A percentile compares a stretch with the other conserved stretches of the same genome.
These are phyloP conservation scores for Macrophomina phaseolina DNA, from an alignment of 2,329 filamentous ascomycete species.

Conservation along the genomic window DNA sequence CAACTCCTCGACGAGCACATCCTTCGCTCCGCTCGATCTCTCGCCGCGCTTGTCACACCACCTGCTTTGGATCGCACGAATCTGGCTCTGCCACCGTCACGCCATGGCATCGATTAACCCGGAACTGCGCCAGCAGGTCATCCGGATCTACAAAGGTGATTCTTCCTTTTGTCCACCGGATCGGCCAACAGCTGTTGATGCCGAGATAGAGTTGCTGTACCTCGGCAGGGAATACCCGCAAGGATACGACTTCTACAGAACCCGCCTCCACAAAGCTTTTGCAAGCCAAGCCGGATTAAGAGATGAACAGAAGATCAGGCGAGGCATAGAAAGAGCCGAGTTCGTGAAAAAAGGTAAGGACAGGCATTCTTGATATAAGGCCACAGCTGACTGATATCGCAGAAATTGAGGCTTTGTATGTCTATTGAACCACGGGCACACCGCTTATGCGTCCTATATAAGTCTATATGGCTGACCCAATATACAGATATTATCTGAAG, in stretches of 20 bases:
- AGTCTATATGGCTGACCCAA: constrained; percentile 31
- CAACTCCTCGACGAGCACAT: neutral
- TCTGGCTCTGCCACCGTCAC: neutral
- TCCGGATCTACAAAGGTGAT: constrained; percentile 85
- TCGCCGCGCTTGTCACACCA: neutral
- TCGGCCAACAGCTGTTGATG: neutral
- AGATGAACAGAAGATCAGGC: constrained; percentile 76
- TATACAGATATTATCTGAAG: constrained; percentile 83
- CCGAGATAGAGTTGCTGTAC: constrained; percentile 74
- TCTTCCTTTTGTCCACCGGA: neutral
- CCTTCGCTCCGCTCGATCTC: constrained; percentile 1
- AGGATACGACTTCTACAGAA: constrained; percentile 82
- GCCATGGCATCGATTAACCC: constrained; percentile 28
- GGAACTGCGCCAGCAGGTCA: constrained; percentile 73
- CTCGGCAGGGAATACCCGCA: constrained; percentile 86
- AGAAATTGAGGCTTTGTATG: constrained; percentile 94
- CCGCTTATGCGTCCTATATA: no score
- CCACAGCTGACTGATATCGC: constrained; percentile 17
- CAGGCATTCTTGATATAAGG: constrained; percentile 9
- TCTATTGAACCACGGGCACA: constrained; percentile 33
- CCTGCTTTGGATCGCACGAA: neutral
- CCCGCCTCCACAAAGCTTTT: constrained; percentile 84
- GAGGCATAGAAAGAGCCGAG: constrained; percentile 77
- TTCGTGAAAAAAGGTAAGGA: constrained; percentile 85
- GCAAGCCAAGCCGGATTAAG: constrained; percentile 71